Evolutionary conservation across 2,329 filamentous ascomycete genomes (phyloP).

Genomic region (Colletotrichum neosansevieriae): DNA sequence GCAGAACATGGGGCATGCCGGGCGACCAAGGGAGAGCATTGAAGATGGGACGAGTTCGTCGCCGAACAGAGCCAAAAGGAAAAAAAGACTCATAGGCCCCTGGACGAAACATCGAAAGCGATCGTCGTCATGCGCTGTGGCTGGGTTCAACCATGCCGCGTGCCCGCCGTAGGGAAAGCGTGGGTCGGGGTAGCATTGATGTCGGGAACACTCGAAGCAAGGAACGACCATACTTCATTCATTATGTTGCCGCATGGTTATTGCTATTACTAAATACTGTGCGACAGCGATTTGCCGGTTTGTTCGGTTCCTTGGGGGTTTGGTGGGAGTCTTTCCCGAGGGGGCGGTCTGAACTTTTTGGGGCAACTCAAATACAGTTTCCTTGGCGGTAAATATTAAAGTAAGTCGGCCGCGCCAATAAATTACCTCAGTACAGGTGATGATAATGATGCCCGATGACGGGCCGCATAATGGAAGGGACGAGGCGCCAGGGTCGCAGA

Average conservation of each 20-base stretch:
- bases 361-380: slow-evolving; percentile 3
- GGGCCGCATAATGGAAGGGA: background rate
- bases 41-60: slow-evolving; percentile 2
- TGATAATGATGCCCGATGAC: background rate
- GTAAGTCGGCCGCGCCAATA: background rate
- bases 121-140: slow-evolving; percentile 21
- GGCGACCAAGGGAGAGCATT: background rate
- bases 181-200: slow-evolving; percentile 13
- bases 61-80: background rate
- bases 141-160: slow-evolving; percentile 1
- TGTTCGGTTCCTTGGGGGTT: background rate
- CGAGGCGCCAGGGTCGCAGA: too few species aligned
- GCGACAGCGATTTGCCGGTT: background rate
- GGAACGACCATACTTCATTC: background rate
- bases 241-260: too few species aligned
- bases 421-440: background rate
- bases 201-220: slow-evolving; percentile 2
- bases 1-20: background rate
- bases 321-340: background rate
- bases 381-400: background rate
- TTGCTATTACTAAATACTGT: background rate
- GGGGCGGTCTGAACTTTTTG: background rate
- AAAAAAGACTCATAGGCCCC: background rate
- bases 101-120: background rate
- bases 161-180: background rate